Conservation (phyloP, 2,329 filamentous ascomycete genomes). For the Ramularia endophylla region DNA sequence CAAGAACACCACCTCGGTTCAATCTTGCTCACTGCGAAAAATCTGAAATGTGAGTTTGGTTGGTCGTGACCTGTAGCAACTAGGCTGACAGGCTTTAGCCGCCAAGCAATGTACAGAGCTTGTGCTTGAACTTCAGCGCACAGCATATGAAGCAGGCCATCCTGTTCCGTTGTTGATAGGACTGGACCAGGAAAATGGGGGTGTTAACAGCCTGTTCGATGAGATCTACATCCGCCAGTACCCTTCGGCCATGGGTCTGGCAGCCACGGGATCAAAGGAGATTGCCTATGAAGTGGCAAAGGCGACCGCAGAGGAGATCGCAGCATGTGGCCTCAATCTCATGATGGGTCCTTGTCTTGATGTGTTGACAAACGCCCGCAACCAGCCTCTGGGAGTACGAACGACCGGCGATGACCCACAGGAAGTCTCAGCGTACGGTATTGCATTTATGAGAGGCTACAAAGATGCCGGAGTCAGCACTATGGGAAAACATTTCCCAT, state of each 20-base stretch:
- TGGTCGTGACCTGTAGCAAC: not conserved
- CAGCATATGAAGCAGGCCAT: slow-evolving; percentile 85
- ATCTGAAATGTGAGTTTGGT: slow-evolving; percentile 63
- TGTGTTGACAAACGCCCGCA: slow-evolving; percentile 86
- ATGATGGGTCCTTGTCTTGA: slow-evolving; percentile 92
- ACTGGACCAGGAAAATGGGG: slow-evolving; percentile 95
- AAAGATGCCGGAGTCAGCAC: slow-evolving; percentile 84
- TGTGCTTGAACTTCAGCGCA: slow-evolving; percentile 85
- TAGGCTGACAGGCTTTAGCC: slow-evolving; percentile 50
- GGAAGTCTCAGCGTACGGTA: slow-evolving; percentile 87
- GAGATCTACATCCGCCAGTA: slow-evolving; percentile 95
- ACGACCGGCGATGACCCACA: slow-evolving; percentile 90
- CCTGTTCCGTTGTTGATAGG: slow-evolving; percentile 84
- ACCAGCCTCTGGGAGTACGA: slow-evolving; percentile 83
- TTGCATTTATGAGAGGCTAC: slow-evolving; percentile 86
- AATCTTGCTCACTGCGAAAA: slow-evolving; percentile 77
- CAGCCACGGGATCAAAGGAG: slow-evolving; percentile 80
- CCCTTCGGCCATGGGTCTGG: slow-evolving; percentile 92
- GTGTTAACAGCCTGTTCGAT: slow-evolving; percentile 93
- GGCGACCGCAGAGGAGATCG: slow-evolving; percentile 86
- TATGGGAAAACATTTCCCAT: slow-evolving; percentile 94
- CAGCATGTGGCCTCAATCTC: slow-evolving; percentile 90
- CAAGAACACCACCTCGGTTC: slow-evolving; percentile 83
- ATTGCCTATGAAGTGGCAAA: slow-evolving; percentile 86
- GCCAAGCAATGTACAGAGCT: slow-evolving; percentile 83